Evolutionary conservation across 2,329 filamentous ascomycete genomes (phyloP).

Genomic region (Hypoxylon sp.): DNA sequence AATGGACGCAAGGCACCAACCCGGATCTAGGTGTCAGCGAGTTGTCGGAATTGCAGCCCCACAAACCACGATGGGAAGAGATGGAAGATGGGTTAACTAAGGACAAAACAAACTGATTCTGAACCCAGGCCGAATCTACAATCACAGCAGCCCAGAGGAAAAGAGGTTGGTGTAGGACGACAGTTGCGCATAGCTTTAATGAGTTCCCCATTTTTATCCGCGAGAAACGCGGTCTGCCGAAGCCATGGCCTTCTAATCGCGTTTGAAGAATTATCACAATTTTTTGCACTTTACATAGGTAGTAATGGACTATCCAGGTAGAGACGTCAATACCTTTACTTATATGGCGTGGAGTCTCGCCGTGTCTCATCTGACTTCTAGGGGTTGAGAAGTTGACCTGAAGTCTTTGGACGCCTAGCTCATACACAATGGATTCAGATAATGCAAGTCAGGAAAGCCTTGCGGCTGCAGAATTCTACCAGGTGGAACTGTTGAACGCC

Average conservation of each 20-base stretch:
- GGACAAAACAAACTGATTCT: too few relatives aligned
- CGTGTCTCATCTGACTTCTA: background rate
- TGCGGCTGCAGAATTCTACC: background rate
- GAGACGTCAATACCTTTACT: background rate
- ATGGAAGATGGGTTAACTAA: too few relatives aligned
- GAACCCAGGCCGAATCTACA: too few relatives aligned
- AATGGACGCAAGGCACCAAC: too few relatives aligned
- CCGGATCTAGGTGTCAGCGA: too few relatives aligned
- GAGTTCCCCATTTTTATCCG: background rate
- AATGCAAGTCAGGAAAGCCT: background rate
- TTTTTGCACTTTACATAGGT: background rate
- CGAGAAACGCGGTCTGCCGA: slow-evolving; percentile 1
- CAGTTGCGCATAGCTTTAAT: slow-evolving; percentile 11
- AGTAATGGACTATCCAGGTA: background rate
- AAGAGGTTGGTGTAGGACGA: too few relatives aligned
- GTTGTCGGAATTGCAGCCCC: too few relatives aligned
- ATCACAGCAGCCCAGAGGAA: too few relatives aligned
- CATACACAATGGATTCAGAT: background rate
- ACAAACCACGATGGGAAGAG: too few relatives aligned
- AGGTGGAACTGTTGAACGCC: slow-evolving; percentile 1
- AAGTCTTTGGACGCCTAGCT: background rate
- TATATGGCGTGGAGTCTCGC: background rate
- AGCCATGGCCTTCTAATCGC: background rate
- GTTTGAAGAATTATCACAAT: background rate
- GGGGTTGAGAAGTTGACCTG: background rate